Evolutionary conservation across 805 yeast genomes (phyloP), one percentile per base, ranked within the genome.

Genomic region (Nakazawaea siamensis): DNA sequence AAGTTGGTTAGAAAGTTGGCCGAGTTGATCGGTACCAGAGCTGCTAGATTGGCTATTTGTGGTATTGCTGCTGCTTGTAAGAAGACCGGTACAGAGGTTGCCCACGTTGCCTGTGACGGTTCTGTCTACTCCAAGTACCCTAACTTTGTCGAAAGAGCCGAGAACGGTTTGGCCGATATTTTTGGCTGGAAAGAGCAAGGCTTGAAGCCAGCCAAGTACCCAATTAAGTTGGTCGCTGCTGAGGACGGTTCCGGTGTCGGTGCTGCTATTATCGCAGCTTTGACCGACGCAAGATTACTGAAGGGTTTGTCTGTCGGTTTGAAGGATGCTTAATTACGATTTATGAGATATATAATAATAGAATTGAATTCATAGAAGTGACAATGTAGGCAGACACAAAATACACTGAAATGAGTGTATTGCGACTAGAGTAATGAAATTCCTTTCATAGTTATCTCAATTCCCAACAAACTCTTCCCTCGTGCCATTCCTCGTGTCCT

Each of bases 211-310:
- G 54, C 65, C 44, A 74, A 76, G 40, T 86, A 86, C 58, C 97
- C 97, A 45, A 78, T 92, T 52, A 62, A 70, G 44, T 76, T 88
- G 47, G 84, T 80, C 27, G 83, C 94, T 39, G 97, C 98, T 45
- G 96, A 90, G 65, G 98, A 92, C 65, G 98, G 98, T 50, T 81
- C 92, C 25, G 97, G 97, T 66, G 96, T 85, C 32, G 98, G 98
- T 56, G 98, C 98, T 38, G 98, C 97, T 34, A 73, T 90, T 50
- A 90, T 92, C 62, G 97, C 98, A 37, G 97, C 97, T 29, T 73
- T 90, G 60, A 81, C 97, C 39, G 75, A 81, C 58, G 69, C 75
- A 58, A 80, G 98, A 66, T 66, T 80, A 51, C 68, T 64, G 45
- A 67, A 72, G 41, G 90, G 90, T 31, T 59, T 70, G 51, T 75